Percentiles rank a stretch among this genome's conserved stretches.
phyloP scores from a whole-genome alignment of 495 filamentous ascomycete species.

The Tuber umbilicatum region DNA sequence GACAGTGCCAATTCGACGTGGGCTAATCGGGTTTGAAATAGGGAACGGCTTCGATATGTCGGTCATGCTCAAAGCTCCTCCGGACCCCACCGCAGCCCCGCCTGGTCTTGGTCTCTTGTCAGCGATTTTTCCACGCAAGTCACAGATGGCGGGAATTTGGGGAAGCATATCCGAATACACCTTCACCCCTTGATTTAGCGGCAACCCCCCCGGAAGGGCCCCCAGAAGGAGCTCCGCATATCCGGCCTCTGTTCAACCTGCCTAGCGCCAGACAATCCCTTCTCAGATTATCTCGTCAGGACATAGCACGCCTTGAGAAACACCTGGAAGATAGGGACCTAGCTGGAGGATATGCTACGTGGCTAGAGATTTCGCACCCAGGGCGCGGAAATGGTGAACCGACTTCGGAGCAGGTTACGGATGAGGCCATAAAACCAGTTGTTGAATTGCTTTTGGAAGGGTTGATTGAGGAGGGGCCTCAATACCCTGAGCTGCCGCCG shows the following conservation, averaged over 20 bases:
- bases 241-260: not conserved
- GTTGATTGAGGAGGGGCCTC: conserved; percentile 18
- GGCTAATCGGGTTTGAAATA: not conserved
- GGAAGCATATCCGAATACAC: not conserved
- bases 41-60: conserved; percentile 14
- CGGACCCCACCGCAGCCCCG: conserved; percentile 7
- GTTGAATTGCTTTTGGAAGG: conserved; percentile 18
- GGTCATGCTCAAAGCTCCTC: conserved; percentile 18
- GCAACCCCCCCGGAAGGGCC: not conserved
- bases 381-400: not conserved
- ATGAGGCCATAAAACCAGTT: conserved; percentile 14
- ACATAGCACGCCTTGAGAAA: not conserved
- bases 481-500: conserved; percentile 4
- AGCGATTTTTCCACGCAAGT: conserved; percentile 10
- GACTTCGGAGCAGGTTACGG: conserved; percentile 4
- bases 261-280: not conserved
- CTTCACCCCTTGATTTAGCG: not conserved
- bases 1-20: not conserved
- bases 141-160: not conserved
- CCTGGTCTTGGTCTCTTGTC: not conserved
- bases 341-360: conserved; percentile 12
- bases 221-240: not conserved
- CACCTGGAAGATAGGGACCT: conserved; percentile 11
- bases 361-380: conserved; percentile 1
- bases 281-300: not conserved